Evolutionary conservation across 2,329 filamentous ascomycete species (phyloP), one percentile per base, ranked within the genome.

Genomic region (Fusarium nanum): DNA sequence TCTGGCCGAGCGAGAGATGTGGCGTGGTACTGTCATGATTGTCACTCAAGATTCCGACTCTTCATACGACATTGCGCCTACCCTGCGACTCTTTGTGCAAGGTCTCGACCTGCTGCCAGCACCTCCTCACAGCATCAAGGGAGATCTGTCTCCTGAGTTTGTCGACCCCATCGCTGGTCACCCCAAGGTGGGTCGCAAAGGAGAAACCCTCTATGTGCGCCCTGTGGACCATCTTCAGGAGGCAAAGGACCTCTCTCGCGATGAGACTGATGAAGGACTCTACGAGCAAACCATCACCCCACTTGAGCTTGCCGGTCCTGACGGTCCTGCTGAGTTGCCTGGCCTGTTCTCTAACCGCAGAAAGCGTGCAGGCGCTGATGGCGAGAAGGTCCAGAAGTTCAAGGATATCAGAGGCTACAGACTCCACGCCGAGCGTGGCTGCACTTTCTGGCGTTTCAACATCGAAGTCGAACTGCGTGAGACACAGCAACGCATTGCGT

Each of bases 401-500:
- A 93, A 91, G 75, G 94, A 98, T 75, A 88, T 98, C 8, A 86
- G 89, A 64, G 96, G 93, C 2, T 89, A 93, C 74, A 89, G 93
- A 23, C 86, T 99, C 14, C 94, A 98, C 75, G 86, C 89, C 2
- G 96, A 97, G 77, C 87, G 92, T 63, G 95, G 95, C 44, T 90
- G 92, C 66, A 99, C 96, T 0, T 99, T 99, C 81, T 99, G 96
- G 96, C 89, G 94, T 44, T 99, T 98, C 85, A 97, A 94, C 77
- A 87, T 99, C 50, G 95, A 98, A 79, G 87, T 99, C 53, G 95
- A 99, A 80, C 87, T 99, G 18, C 86, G 87, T 6, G 85, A 89
- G 22, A 87, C 85, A 62, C 93, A 98, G 80, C 89, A 94, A 74
- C 91, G 95, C 41, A 92, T 99, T 69, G 95, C 94, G 0, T 99